phyloP scores from a whole-genome alignment of 805 yeast species.

The Jamesozyma hellenica region DNA sequence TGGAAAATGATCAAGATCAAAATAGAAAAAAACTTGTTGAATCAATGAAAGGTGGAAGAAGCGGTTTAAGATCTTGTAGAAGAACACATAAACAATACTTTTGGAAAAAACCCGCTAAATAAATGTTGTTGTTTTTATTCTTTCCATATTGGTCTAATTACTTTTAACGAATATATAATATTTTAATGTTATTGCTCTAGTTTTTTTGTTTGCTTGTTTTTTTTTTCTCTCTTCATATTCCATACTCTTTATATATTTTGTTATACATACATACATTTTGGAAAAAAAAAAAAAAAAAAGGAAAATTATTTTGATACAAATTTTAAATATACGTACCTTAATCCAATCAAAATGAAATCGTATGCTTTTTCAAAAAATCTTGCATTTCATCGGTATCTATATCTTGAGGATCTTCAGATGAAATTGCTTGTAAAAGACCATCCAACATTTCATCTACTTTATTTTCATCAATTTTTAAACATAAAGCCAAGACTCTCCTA shows the following conservation, averaged over 20 bases:
- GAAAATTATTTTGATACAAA: no score
- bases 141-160: no score
- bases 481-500: conserved; percentile 76
- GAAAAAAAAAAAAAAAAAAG: no score
- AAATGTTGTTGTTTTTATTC: no score
- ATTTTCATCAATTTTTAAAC: conserved; percentile 77
- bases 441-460: conserved; percentile 75
- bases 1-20: conserved; percentile 68
- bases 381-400: conserved; percentile 42
- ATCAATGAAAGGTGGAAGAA: conserved; percentile 65
- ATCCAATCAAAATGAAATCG: no score
- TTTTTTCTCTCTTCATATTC: no score
- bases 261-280: no score
- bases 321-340: no score
- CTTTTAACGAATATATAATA: no score
- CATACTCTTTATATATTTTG: background rate
- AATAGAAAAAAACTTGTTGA: conserved; percentile 63
- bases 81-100: conserved; percentile 76
- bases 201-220: no score
- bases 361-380: conserved; percentile 44
- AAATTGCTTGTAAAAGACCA: conserved; percentile 82
- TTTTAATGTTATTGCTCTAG: no score
- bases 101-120: conserved; percentile 37
- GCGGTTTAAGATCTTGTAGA: conserved; percentile 80
- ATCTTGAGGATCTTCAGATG: conserved; percentile 62